phyloP scores from a whole-genome alignment of 1,284 basidiomycete genomes.

The Violaceomyces palustris region DNA sequence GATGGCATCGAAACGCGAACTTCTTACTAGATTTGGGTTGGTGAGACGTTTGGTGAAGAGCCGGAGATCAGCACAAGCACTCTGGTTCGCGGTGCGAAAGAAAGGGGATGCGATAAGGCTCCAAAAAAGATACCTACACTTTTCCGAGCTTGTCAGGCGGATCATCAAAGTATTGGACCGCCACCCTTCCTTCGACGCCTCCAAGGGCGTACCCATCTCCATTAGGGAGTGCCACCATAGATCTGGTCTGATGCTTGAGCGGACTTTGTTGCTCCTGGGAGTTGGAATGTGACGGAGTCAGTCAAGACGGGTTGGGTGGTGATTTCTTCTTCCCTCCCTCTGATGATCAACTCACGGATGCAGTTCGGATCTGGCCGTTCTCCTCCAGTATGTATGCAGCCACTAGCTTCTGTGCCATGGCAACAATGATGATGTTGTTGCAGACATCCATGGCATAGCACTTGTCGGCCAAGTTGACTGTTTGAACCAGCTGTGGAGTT shows the following conservation, averaged over 20 bases:
- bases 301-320: too few relatives aligned
- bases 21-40: too few relatives aligned
- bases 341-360: too few relatives aligned
- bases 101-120: too few relatives aligned
- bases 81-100: too few relatives aligned
- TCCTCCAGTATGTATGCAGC: conserved; percentile 75
- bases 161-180: conserved; percentile 72
- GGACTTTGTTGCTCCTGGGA: conserved; percentile 35
- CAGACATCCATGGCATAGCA: conserved; percentile 78
- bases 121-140: too few relatives aligned
- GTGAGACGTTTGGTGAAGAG: too few relatives aligned
- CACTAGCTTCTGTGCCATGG: conserved; percentile 82
- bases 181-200: conserved; percentile 90
- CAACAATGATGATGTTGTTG: conserved; percentile 84
- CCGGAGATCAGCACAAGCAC: too few relatives aligned
- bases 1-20: conserved; percentile 95
- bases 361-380: conserved; percentile 54
- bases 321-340: too few relatives aligned
- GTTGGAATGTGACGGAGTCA: too few relatives aligned
- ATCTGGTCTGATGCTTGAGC: conserved; percentile 83
- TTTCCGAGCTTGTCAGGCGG: conserved; percentile 38
- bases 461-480: conserved; percentile 69
- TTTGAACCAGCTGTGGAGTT: conserved; percentile 27
- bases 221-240: conserved; percentile 36
- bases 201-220: conserved; percentile 65